Conservation (phyloP, 1,284 basidiomycete genomes). For the Porodaedalea pini region DNA sequence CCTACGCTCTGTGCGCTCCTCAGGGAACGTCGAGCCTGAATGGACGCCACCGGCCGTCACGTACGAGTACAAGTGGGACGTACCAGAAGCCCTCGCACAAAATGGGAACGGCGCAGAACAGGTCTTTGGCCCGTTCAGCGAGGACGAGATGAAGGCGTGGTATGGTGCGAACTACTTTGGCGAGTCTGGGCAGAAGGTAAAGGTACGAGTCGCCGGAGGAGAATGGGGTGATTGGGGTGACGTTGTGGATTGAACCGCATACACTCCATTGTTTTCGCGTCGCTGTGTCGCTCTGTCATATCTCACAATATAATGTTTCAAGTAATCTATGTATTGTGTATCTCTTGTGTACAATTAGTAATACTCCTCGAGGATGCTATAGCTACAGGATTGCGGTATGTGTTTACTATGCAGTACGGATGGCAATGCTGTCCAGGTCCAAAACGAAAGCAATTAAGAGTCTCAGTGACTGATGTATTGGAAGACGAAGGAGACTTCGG, state of each 20-base stretch:
- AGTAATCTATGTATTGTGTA: not conserved
- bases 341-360: slow-evolving; percentile 10
- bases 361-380: not conserved
- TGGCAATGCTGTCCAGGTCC: not conserved
- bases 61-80: slow-evolving; percentile 78
- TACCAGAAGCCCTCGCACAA: slow-evolving; percentile 40
- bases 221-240: slow-evolving; percentile 75
- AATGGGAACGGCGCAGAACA: slow-evolving; percentile 40
- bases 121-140: slow-evolving; percentile 72
- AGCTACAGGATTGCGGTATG: slow-evolving; percentile 3
- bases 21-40: slow-evolving; percentile 60
- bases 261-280: not conserved
- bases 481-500: slow-evolving; percentile 89
- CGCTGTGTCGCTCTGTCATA: no score
- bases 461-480: slow-evolving; percentile 80
- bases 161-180: slow-evolving; percentile 76
- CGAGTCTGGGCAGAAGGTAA: slow-evolving; percentile 64
- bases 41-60: slow-evolving; percentile 75
- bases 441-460: slow-evolving; percentile 16
- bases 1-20: slow-evolving; percentile 66
- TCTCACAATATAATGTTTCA: no score
- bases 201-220: slow-evolving; percentile 54
- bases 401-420: not conserved
- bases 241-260: slow-evolving; percentile 14
- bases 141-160: slow-evolving; percentile 75